Percentiles rank a stretch among this genome's conserved stretches.
Conservation (phyloP, 208 protist species). For the Trypanosoma cruzi region DNA sequence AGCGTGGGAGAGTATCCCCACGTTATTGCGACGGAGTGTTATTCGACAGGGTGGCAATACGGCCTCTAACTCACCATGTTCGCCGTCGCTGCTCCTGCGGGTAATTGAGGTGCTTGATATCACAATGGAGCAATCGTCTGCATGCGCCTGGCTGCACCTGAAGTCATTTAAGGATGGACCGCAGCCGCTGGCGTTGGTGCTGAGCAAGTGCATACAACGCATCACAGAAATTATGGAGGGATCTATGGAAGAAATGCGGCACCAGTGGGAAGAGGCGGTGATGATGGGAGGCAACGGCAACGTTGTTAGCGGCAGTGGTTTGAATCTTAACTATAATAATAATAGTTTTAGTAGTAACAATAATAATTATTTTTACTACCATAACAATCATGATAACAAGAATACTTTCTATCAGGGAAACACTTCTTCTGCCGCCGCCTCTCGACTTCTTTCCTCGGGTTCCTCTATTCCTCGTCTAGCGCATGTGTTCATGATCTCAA, state of each 20-base stretch:
- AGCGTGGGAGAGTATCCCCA: conserved; percentile 24
- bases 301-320: not conserved
- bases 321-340: not conserved
- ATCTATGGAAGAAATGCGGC: conserved; percentile 39
- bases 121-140: conserved; percentile 19
- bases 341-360: conserved; percentile 2
- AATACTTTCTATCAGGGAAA: not conserved
- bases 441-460: conserved; percentile 28
- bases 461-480: conserved; percentile 32
- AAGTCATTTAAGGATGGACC: conserved; percentile 21
- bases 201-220: conserved; percentile 26
- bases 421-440: not conserved
- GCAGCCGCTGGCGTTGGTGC: conserved; percentile 13
- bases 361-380: not conserved
- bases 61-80: not conserved
- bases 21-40: conserved; percentile 30
- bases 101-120: conserved; percentile 28
- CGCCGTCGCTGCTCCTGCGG: conserved; percentile 6
- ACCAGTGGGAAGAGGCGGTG: conserved; percentile 10
- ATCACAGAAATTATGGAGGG: conserved; percentile 29
- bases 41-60: not conserved
- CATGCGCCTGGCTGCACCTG: conserved; percentile 34
- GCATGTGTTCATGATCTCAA: conserved; percentile 30
- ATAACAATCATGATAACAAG: not conserved
- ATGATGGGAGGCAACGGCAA: not conserved